Evolutionary conservation across 2,329 filamentous ascomycete species (phyloP).

Genomic region (Beauveria sp.): DNA sequence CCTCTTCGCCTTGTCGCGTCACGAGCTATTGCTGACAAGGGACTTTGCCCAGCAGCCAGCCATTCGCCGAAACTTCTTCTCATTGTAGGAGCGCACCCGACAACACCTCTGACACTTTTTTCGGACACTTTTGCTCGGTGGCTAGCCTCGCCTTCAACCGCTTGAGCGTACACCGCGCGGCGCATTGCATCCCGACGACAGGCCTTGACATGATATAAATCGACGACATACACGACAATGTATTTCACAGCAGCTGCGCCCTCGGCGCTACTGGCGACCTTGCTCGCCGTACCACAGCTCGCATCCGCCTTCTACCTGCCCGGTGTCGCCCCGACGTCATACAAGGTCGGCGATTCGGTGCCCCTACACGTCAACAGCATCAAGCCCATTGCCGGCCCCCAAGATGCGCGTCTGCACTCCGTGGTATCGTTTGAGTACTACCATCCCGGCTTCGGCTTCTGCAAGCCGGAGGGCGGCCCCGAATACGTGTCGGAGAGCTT

Average conservation of each 20-base stretch:
- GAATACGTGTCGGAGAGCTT: conserved; percentile 72
- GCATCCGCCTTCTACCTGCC: conserved; percentile 86
- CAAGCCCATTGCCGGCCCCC: conserved; percentile 70
- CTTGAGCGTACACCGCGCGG: neutral
- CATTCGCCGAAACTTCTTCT: neutral
- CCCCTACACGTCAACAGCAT: conserved; percentile 90
- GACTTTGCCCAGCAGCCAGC: neutral
- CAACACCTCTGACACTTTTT: neutral
- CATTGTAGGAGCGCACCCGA: neutral
- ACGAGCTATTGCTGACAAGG: neutral
- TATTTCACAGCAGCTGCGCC: conserved; percentile 37
- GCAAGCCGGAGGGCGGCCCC: conserved; percentile 67
- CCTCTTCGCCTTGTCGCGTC: neutral
- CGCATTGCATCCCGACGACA: neutral
- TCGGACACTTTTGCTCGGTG: neutral
- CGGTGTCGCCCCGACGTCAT: conserved; percentile 89
- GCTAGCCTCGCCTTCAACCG: neutral
- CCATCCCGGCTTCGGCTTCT: conserved; percentile 80
- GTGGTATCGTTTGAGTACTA: conserved; percentile 97
- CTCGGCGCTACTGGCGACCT: conserved; percentile 41
- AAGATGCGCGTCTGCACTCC: conserved; percentile 79
- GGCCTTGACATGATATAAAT: conserved; percentile 22
- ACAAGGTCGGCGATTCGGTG: conserved; percentile 70
- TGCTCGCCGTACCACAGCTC: conserved; percentile 45
- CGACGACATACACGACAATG: conserved; percentile 29